Percentiles rank a stretch among this genome's conserved stretches.
Evolutionary conservation across 2,329 filamentous ascomycete species (phyloP).

Genomic region (Trichophyton benhamiae): DNA sequence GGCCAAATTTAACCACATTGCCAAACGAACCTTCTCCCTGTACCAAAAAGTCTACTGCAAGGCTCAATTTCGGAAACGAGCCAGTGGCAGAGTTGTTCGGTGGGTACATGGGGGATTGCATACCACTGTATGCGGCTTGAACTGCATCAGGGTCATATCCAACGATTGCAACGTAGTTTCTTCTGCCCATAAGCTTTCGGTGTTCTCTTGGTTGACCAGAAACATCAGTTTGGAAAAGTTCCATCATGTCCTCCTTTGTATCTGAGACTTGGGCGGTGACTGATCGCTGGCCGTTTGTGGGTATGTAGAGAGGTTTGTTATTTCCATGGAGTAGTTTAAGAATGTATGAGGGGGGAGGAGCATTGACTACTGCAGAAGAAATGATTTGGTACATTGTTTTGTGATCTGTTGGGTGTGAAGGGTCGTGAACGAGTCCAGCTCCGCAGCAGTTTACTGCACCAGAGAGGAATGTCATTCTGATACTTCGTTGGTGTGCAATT

Average conservation of each 20-base stretch:
- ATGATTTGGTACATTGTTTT: constrained; percentile 99
- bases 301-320: constrained; percentile 83
- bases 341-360: constrained; percentile 71
- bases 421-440: constrained; percentile 88
- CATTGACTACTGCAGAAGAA: constrained; percentile 80
- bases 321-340: constrained; percentile 82
- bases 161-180: constrained; percentile 90
- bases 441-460: constrained; percentile 82
- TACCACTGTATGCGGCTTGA: constrained; percentile 33
- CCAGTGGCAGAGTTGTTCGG: constrained; percentile 15
- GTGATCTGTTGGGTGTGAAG: constrained; percentile 78
- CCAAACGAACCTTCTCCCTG: constrained; percentile 77
- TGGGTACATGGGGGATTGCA: constrained; percentile 21
- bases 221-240: constrained; percentile 93
- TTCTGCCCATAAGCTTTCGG: constrained; percentile 81
- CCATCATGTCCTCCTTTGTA: constrained; percentile 99
- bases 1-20: constrained; percentile 85
- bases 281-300: constrained; percentile 65
- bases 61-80: constrained; percentile 50
- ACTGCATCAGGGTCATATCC: constrained; percentile 81
- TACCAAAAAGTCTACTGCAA: constrained; percentile 94
- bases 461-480: constrained; percentile 93
- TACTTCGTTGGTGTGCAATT: constrained; percentile 85
- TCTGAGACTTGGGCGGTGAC: constrained; percentile 59
- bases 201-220: constrained; percentile 70